Evolutionary conservation across 2,329 filamentous ascomycete genomes (phyloP).

Genomic region (Aspergillus fischeri): DNA sequence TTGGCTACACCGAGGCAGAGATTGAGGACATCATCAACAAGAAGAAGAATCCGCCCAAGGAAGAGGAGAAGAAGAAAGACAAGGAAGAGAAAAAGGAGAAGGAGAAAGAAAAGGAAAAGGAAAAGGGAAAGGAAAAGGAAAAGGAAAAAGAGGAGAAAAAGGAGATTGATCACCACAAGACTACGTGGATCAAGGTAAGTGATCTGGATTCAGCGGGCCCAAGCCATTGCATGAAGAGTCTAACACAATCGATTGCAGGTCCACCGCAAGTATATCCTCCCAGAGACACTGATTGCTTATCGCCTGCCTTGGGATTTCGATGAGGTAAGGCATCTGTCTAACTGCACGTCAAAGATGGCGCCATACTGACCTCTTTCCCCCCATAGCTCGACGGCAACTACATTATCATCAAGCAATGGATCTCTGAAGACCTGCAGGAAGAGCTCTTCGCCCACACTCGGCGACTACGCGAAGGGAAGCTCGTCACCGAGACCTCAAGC

Average conservation of each 20-base stretch:
- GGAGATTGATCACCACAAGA: conserved; percentile 20
- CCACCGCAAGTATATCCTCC: conserved; percentile 43
- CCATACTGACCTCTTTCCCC: conserved; percentile 2
- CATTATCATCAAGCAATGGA: conserved; percentile 69
- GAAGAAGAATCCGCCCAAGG: conserved; percentile 35
- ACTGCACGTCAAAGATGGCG: neutral
- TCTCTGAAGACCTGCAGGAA: conserved; percentile 67
- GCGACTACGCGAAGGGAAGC: conserved; percentile 54
- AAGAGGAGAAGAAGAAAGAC: conserved; percentile 21
- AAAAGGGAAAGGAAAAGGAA: conserved; percentile 25
- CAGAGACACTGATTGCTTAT: conserved; percentile 45
- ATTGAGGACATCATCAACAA: conserved; percentile 41
- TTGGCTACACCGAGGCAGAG: conserved; percentile 40
- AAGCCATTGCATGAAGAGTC: neutral
- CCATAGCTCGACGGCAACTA: conserved; percentile 59
- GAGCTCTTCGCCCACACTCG: conserved; percentile 68
- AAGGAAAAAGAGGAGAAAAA: conserved; percentile 12
- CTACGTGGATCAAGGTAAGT: conserved; percentile 44
- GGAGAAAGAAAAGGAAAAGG: conserved; percentile 18
- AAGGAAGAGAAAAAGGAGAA: conserved; percentile 35
- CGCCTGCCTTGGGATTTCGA: conserved; percentile 45
- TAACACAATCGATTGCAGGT: conserved; percentile 29
- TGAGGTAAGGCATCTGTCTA: conserved; percentile 31
- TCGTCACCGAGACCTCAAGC: conserved; percentile 32
- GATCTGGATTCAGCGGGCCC: neutral